A percentile compares a stretch with the other conserved stretches of the same genome.
phyloP scores from a whole-genome alignment of 225 moss, liverwort and hornwort genomes.

The Polytrichum formosum region DNA sequence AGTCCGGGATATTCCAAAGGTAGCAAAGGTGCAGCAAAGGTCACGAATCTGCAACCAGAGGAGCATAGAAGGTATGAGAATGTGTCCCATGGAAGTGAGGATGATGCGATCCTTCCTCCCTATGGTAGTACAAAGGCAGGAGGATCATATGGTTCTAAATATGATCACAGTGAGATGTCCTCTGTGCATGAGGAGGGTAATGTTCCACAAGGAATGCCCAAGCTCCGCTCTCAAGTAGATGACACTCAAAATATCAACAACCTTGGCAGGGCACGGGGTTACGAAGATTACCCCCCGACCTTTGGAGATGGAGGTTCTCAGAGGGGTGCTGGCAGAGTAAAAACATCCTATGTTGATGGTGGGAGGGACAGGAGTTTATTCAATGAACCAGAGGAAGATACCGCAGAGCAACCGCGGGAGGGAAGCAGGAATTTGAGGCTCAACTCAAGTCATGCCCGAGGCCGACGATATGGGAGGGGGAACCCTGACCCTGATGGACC shows the following conservation, averaged over 20 bases:
- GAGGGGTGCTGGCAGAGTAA: not conserved
- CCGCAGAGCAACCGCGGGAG: not conserved
- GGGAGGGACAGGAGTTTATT: not conserved
- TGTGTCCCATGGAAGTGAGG: conserved; percentile 10
- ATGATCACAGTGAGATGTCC: not conserved
- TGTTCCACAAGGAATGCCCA: not conserved
- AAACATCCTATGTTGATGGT: not conserved
- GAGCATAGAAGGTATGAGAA: not conserved
- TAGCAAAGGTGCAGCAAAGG: not conserved
- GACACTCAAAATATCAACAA: not conserved
- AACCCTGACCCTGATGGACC: not conserved
- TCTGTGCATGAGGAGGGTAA: not conserved
- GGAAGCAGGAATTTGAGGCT: not conserved
- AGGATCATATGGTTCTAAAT: not conserved
- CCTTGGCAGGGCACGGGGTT: not conserved
- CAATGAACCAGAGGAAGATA: conserved; percentile 1
- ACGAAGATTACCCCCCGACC: not conserved
- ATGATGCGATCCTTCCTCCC: conserved; percentile 4
- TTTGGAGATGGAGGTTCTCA: not conserved
- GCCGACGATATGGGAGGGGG: not conserved
- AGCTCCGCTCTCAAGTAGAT: not conserved
- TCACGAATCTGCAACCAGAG: not conserved
- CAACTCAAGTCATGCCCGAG: too few species aligned
- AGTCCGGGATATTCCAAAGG: not conserved
- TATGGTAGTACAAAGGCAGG: not conserved